Base-by-base conservation (phyloP, 768 basidiomycete species). In the Podaxis sp. region DNA sequence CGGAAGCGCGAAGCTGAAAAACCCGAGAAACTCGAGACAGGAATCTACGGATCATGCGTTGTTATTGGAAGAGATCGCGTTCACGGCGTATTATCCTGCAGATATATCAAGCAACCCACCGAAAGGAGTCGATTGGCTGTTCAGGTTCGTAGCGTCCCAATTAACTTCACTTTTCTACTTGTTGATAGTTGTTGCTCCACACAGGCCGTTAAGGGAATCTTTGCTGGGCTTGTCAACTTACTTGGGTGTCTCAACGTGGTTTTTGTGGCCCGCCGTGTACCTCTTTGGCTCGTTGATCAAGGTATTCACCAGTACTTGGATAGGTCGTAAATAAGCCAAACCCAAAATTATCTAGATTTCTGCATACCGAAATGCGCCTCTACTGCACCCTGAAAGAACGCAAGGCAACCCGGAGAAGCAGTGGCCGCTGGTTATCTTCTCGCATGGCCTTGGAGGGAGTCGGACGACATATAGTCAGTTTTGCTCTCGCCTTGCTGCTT, bases 361-460 rank as follows among this genome's bases (percentile, higher is more conserved):
- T n/a, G 82, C 82, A 24, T 79, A 84, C 66, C 72, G 73, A 11
- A 82, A 84, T 61, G 85, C 85, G 2, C 82, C 84, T 4, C 81
- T 88, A 22, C 77, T 85, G 3, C 69, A 74, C 40, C 81, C 79
- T 11, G 57, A 62, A 36, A 55, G 58, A 41, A 24, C 64, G 40
- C 38, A 27, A 33, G 15, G 38, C 33, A 13, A 27, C 8, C 33
- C 41, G 33, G 54, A 59, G 22, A 66, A 74, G 17, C 80, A 81
- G 53, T 91, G 90, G 90, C 90, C 91, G 0, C 80, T 95, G 33
- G 84, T 93, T 33, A 81, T 95, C 43, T 94, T 94, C 74, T 91
- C 89, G 9, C 93, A 94, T 76, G 93, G 93, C 19, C 82, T 94
- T 22, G 88, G 85, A 19, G 93, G 92, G 3, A 85, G 82, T 47